Evolutionary conservation across 345 rosid genomes (phyloP).

Genomic region (Bretschneidera sinensis): DNA sequence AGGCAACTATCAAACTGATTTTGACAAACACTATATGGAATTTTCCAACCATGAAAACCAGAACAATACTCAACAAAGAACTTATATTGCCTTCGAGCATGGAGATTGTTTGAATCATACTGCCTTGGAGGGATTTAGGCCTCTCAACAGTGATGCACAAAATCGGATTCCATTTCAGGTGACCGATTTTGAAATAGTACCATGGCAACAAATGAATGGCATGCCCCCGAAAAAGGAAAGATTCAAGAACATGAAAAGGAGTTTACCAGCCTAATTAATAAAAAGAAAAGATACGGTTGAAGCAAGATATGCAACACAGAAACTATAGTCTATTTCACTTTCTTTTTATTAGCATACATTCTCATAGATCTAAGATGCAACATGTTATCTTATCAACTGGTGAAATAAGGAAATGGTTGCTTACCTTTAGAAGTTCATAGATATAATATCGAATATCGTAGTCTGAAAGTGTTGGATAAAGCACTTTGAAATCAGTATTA

Average conservation of each 20-base stretch:
- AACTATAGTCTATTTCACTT: not conserved
- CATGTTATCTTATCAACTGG: not conserved
- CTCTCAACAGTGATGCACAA: no score
- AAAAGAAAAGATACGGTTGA: not conserved
- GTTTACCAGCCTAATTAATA: not conserved
- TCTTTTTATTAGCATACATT: not conserved
- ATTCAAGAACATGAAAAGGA: not conserved
- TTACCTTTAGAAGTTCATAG: constrained; percentile 81
- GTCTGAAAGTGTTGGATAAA: constrained; percentile 85
- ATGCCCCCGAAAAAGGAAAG: not conserved
- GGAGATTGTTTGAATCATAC: not conserved
- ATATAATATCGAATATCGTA: constrained; percentile 85
- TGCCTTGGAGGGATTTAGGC: not conserved
- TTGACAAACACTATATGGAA: not conserved
- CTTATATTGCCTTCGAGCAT: no score
- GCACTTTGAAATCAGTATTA: constrained; percentile 91
- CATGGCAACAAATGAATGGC: no score
- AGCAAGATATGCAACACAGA: not conserved
- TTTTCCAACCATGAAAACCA: not conserved
- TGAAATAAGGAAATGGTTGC: constrained; percentile 17
- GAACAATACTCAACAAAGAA: not conserved
- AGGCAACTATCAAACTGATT: not conserved
- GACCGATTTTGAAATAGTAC: not conserved
- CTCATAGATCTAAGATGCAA: not conserved
- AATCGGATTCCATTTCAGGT: not conserved